A percentile compares a stretch with the other conserved stretches of the same genome.
Evolutionary conservation across 2,329 filamentous ascomycete species (phyloP).

Genomic region (Diaporthe amygdali): DNA sequence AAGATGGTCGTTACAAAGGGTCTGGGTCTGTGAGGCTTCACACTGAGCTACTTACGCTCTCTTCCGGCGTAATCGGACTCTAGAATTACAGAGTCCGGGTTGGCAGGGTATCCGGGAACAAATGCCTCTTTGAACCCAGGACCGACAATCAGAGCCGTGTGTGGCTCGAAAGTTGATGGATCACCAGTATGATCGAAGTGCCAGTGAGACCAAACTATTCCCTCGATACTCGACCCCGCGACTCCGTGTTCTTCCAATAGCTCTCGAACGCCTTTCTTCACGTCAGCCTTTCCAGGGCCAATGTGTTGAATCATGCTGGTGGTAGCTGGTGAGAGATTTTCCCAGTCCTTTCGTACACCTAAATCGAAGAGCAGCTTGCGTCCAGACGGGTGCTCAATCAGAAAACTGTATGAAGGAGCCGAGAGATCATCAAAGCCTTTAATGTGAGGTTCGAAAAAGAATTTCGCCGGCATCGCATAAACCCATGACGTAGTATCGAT

Average conservation of each 20-base stretch:
- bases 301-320: constrained; percentile 26
- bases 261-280: constrained; percentile 47
- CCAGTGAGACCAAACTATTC: constrained; percentile 35
- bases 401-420: constrained; percentile 49
- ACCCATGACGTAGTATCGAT: constrained; percentile 20
- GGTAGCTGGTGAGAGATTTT: constrained; percentile 38
- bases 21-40: neutral
- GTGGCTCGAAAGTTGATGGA: constrained; percentile 30
- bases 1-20: neutral
- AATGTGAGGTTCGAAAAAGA: constrained; percentile 31
- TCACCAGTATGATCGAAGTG: constrained; percentile 37
- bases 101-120: constrained; percentile 28
- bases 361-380: constrained; percentile 41
- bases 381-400: constrained; percentile 48
- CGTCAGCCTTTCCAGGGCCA: constrained; percentile 36
- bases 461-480: neutral
- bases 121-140: constrained; percentile 38
- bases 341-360: constrained; percentile 46
- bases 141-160: constrained; percentile 32
- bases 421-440: constrained; percentile 40
- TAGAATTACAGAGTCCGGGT: constrained; percentile 28
- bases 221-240: constrained; percentile 25
- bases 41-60: neutral
- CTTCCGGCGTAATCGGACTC: constrained; percentile 33
- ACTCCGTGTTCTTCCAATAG: constrained; percentile 43